These are phyloP conservation scores for Pseudogymnoascus sp. DNA, from an alignment of 2,329 filamentous ascomycete species.

Conservation along the genomic window DNA sequence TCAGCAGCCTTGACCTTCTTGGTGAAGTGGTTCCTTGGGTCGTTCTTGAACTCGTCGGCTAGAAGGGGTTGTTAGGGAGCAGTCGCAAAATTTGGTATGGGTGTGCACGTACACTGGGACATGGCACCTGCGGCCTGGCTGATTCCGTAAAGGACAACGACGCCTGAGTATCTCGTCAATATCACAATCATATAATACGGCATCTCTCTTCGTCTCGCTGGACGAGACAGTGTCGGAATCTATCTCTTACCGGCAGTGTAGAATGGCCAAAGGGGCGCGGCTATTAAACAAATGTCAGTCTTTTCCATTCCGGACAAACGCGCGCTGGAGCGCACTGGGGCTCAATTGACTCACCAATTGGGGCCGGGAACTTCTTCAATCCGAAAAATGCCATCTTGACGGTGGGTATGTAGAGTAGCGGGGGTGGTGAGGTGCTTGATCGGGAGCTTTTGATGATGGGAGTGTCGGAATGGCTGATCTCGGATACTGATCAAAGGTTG, in stretches of 20 bases:
- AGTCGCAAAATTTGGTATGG: conserved; percentile 12
- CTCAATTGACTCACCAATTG: conserved; percentile 60
- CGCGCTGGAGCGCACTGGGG: conserved; percentile 12
- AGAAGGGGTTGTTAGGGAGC: conserved; percentile 14
- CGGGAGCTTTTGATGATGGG: neutral
- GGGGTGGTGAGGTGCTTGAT: conserved; percentile 28
- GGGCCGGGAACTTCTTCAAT: conserved; percentile 71
- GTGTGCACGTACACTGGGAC: conserved; percentile 62
- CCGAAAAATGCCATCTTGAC: conserved; percentile 70
- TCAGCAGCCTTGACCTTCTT: conserved; percentile 27
- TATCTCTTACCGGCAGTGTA: conserved; percentile 75
- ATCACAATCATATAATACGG: neutral
- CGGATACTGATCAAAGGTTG: neutral
- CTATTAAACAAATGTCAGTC: conserved; percentile 40
- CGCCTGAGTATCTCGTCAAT: conserved; percentile 44
- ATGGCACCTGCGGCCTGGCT: conserved; percentile 74
- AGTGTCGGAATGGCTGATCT: neutral
- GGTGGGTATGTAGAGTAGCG: conserved; percentile 34
- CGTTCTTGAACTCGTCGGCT: conserved; percentile 96
- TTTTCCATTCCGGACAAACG: conserved; percentile 15
- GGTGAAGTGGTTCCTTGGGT: conserved; percentile 73
- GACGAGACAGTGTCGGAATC: neutral
- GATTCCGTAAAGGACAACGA: conserved; percentile 84
- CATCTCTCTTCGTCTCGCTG: neutral
- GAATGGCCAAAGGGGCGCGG: conserved; percentile 87